Conservation (phyloP, 106 monocot species). For the Dendrobium nobile region DNA sequence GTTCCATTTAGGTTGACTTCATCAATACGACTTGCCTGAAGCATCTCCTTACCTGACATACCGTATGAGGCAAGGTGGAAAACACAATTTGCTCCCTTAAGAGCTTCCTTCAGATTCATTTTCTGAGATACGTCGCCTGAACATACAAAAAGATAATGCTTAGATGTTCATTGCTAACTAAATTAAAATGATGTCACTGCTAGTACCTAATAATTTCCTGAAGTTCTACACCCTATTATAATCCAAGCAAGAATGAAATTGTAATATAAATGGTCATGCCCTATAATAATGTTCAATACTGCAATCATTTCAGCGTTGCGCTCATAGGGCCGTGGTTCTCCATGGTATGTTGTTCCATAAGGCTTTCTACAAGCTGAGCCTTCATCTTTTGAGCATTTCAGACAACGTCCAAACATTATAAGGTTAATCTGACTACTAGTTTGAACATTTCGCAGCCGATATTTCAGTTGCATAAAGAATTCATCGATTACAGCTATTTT, state of each 20-base stretch:
- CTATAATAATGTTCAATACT: not conserved
- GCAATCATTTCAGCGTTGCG: not conserved
- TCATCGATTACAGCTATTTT: not conserved
- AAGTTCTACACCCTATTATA: not conserved
- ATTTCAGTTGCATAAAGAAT: not conserved
- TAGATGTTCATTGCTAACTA: not conserved
- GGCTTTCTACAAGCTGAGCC: not conserved
- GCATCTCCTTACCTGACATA: constrained; percentile 99
- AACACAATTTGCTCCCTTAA: constrained; percentile 72
- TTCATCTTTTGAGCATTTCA: not conserved
- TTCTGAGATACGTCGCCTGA: constrained; percentile 70
- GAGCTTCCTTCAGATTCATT: constrained; percentile 69
- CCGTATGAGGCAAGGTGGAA: constrained; percentile 97
- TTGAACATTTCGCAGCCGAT: not conserved
- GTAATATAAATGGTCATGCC: not conserved
- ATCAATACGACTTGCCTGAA: constrained; percentile 65
- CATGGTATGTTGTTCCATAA: not conserved
- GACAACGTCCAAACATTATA: not conserved
- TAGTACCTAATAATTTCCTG: not conserved
- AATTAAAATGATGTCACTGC: not conserved
- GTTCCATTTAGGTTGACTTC: constrained; percentile 81
- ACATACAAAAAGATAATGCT: not conserved
- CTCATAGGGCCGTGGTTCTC: not conserved
- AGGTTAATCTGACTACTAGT: not conserved
- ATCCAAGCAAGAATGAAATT: not conserved